A percentile compares a stretch with the other conserved stretches of the same genome.
Evolutionary conservation across 2,329 filamentous ascomycete species (phyloP).

Genomic region (Myriosclerotinia duriaeana): DNA sequence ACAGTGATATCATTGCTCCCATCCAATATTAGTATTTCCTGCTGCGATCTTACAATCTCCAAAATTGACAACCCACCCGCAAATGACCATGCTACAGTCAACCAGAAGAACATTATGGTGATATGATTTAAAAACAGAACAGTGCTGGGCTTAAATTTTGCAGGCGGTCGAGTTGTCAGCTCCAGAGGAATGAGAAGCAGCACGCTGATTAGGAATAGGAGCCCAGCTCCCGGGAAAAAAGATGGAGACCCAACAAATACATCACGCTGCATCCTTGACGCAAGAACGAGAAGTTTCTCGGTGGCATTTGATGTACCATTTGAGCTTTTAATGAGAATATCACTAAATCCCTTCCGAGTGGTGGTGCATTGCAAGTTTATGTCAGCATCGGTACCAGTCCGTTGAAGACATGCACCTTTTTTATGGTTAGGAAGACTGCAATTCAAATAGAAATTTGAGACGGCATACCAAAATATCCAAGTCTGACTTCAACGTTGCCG

Average conservation of each 20-base stretch:
- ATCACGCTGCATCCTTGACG: slow-evolving; percentile 1
- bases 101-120: slow-evolving; percentile 12
- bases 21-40: slow-evolving; percentile 3
- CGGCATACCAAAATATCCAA: slow-evolving; percentile 13
- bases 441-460: background rate
- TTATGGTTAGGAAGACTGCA: background rate
- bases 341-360: background rate
- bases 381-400: slow-evolving; percentile 6
- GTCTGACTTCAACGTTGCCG: slow-evolving; percentile 8
- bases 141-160: background rate
- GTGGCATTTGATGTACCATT: slow-evolving; percentile 2
- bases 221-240: slow-evolving; percentile 9
- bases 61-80: background rate
- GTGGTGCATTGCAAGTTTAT: background rate
- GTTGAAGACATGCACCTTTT: slow-evolving; percentile 8
- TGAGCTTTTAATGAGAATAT: slow-evolving; percentile 3
- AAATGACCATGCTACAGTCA: slow-evolving; percentile 9
- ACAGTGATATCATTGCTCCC: slow-evolving; percentile 2
- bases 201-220: slow-evolving; percentile 11
- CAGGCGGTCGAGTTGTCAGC: background rate
- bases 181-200: slow-evolving; percentile 10
- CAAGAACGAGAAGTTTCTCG: slow-evolving; percentile 2
- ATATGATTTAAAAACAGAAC: slow-evolving; percentile 4
- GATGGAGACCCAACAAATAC: slow-evolving; percentile 10
- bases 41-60: slow-evolving; percentile 12